Evolutionary conservation across 2,329 filamentous ascomycete species (phyloP).

Genomic region (Macroventuria anomochaeta): DNA sequence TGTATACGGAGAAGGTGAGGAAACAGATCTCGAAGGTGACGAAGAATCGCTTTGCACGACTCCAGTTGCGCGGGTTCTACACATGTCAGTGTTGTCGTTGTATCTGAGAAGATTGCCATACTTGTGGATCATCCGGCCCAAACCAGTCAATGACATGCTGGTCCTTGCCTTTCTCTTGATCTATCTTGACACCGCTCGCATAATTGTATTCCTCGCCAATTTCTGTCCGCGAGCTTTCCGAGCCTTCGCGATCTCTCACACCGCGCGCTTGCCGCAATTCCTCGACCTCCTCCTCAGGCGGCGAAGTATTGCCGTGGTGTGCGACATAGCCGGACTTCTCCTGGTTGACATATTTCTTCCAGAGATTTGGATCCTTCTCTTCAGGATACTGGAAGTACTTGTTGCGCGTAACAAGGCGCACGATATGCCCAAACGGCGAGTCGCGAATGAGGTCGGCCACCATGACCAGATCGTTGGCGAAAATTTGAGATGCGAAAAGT

Average conservation of each 20-base stretch:
- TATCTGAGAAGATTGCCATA: conserved; percentile 13
- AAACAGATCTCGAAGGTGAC: conserved; percentile 57
- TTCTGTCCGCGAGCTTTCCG: conserved; percentile 21
- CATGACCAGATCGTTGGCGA: conserved; percentile 5
- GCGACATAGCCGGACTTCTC: conserved; percentile 59
- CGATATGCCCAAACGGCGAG: conserved; percentile 43
- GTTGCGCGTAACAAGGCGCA: conserved; percentile 50
- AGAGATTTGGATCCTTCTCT: conserved; percentile 57
- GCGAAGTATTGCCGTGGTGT: conserved; percentile 52
- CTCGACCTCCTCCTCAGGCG: conserved; percentile 43
- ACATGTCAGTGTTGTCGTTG: background rate
- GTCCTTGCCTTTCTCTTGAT: conserved; percentile 61
- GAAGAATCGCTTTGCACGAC: conserved; percentile 50
- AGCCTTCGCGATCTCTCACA: conserved; percentile 18
- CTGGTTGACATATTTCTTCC: conserved; percentile 57
- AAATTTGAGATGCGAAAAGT: too few species aligned
- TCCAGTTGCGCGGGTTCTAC: conserved; percentile 58
- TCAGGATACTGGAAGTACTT: conserved; percentile 54
- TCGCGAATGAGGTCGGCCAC: conserved; percentile 31
- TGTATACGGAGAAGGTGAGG: conserved; percentile 61
- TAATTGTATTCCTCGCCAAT: conserved; percentile 32
- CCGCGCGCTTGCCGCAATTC: conserved; percentile 20
- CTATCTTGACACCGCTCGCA: conserved; percentile 52
- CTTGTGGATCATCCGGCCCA: conserved; percentile 54
- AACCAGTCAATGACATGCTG: conserved; percentile 60